Base-by-base conservation (phyloP, 2,329 filamentous ascomycete genomes). In the Phoma sp. region DNA sequence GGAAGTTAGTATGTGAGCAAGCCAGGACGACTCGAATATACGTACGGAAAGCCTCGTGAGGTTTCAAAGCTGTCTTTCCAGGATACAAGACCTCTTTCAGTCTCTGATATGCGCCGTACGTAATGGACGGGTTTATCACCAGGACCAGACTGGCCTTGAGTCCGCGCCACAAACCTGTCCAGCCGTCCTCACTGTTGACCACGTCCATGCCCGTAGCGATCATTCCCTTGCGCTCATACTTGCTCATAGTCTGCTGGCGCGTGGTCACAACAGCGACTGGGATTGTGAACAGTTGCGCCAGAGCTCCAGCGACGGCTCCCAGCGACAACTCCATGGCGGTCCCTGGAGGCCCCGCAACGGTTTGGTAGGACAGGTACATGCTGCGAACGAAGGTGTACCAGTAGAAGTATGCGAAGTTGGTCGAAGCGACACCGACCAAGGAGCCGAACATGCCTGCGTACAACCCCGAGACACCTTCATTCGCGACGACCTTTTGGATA, bases 321-420 rank as follows among this genome's bases (percentile, higher is more conserved):
- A 99, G 82, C 1, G 87, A 84, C 52, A 99, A 82, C 77, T 99
- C 95, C 39, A 89, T 82, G 4, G 89, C 85, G 0, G 93, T 98
- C 19, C 90, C 88, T 2, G 92, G 91, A 24, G 88, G 73, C 63
- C 84, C 84, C 58, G 82, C 75, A 36, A 85, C 79, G 63, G 84
- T 84, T 64, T 78, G 79, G 22, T 81, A 82, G 17, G 80, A 77
- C 63, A 91, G 77, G 75, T 98, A 98, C 19, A 96, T 77, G 15
- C 86, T 86, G 60, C 95, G 87, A 29, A 97, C 91, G 25, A 95
- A 79, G 5, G 92, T 94, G 76, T 98, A 98, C 93, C 94, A 98
- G 80, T 99, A 99, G 76, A 99, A 99, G 79, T 99, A 99, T 69
- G 95, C 95, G 74, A 99, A 99, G 77, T 99, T 99, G 47, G 94